A percentile compares a stretch with the other conserved stretches of the same genome.
phyloP scores from a whole-genome alignment of 164 flowering plant genomes.

The Berberis vulgaris region DNA sequence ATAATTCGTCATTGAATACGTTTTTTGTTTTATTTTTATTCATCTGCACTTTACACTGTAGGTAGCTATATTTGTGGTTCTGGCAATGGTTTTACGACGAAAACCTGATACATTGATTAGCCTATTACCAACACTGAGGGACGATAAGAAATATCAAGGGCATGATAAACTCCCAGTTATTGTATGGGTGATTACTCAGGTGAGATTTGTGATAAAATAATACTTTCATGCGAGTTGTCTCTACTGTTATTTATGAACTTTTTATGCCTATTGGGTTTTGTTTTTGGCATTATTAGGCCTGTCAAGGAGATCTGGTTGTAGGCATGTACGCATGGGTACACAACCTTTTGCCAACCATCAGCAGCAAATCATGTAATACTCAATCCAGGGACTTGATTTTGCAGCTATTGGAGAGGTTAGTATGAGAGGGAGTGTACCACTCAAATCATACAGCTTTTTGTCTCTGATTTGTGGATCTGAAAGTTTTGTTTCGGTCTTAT shows the following conservation, averaged over 20 bases:
- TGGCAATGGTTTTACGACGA: conserved; percentile 64
- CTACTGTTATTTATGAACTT: not conserved
- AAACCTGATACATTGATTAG: conserved; percentile 68
- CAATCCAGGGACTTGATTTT: conserved; percentile 80
- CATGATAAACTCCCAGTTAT: conserved; percentile 83
- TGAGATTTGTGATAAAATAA: conserved; percentile 9
- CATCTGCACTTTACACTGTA: conserved; percentile 22
- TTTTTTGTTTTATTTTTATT: not conserved
- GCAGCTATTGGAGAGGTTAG: conserved; percentile 83
- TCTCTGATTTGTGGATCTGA: conserved; percentile 1
- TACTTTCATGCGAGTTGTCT: not conserved
- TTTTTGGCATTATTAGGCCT: conserved; percentile 38
- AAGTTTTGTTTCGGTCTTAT: conserved; percentile 19
- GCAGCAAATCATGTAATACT: conserved; percentile 67
- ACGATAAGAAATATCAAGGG: conserved; percentile 64
- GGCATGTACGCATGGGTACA: conserved; percentile 73
- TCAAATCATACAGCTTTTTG: not conserved
- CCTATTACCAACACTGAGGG: conserved; percentile 46
- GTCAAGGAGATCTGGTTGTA: conserved; percentile 67
- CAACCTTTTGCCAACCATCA: conserved; percentile 53
- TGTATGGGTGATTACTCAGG: conserved; percentile 84
- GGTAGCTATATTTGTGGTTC: conserved; percentile 85
- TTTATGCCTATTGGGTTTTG: not conserved
- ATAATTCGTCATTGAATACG: not conserved
- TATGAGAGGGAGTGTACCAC: not conserved